These are phyloP conservation scores for Cercospora brassicicola DNA, from an alignment of 2,329 filamentous ascomycete genomes.

Conservation along the genomic window DNA sequence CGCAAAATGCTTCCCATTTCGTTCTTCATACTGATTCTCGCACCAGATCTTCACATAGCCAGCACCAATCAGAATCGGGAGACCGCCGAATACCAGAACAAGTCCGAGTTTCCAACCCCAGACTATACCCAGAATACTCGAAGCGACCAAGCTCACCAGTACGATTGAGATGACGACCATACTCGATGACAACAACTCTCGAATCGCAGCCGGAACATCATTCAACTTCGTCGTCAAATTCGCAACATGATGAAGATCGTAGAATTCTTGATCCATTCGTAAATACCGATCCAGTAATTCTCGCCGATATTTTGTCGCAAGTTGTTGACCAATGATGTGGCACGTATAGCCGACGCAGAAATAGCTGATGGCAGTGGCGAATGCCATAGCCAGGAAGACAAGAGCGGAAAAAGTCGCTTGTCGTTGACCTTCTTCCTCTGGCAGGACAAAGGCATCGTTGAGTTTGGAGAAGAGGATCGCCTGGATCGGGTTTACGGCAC, in stretches of 20 bases:
- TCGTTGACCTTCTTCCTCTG: constrained; percentile 38
- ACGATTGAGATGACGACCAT: not conserved
- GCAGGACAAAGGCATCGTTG: constrained; percentile 49
- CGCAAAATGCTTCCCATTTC: not conserved
- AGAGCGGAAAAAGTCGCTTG: constrained; percentile 54
- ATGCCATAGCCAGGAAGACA: constrained; percentile 57
- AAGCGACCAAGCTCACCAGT: not conserved
- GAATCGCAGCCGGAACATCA: not conserved
- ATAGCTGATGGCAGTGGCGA: constrained; percentile 49
- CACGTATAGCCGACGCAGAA: constrained; percentile 44
- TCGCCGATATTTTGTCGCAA: constrained; percentile 36
- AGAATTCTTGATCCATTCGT: constrained; percentile 79
- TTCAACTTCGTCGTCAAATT: constrained; percentile 55
- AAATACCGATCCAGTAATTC: not conserved
- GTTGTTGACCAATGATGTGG: not conserved
- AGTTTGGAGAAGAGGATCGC: constrained; percentile 53
- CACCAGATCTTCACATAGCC: not conserved
- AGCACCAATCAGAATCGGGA: not conserved
- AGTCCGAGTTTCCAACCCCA: not conserved
- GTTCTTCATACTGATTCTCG: not conserved
- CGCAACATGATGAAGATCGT: constrained; percentile 61
- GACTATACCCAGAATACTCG: not conserved
- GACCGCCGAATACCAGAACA: not conserved
- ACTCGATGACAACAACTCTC: not conserved
- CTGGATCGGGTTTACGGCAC: constrained; percentile 48